phyloP scores from a whole-genome alignment of 31 red algal species.

The Odonthalia washingtoniensis region DNA sequence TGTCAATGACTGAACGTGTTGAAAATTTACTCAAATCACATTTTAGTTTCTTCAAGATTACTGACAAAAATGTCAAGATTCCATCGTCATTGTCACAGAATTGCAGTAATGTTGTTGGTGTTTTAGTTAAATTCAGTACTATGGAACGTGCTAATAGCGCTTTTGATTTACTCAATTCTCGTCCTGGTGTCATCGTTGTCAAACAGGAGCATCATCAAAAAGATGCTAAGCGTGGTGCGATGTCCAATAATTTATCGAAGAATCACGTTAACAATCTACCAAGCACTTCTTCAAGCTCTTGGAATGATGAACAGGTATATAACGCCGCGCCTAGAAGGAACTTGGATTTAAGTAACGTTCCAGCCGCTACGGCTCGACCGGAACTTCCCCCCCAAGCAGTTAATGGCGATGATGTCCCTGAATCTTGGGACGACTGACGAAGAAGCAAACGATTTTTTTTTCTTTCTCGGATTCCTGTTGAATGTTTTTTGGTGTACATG shows the following conservation, averaged over 20 bases:
- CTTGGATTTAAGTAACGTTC: too few species aligned
- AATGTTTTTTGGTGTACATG: too few species aligned
- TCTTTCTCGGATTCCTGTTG: too few species aligned
- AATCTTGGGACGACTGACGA: slow-evolving; percentile 63
- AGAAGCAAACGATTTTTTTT: background rate
- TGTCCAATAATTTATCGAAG: too few species aligned
- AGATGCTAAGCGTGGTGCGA: too few species aligned
- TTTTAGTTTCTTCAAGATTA: slow-evolving; percentile 33
- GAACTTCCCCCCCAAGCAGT: too few species aligned
- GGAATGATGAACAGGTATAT: background rate
- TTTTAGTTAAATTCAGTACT: slow-evolving; percentile 56
- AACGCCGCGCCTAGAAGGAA: background rate
- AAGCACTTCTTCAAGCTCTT: background rate
- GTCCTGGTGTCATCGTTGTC: slow-evolving; percentile 49
- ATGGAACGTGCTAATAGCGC: slow-evolving; percentile 37
- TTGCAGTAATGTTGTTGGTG: slow-evolving; percentile 45
- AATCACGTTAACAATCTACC: too few species aligned
- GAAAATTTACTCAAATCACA: slow-evolving; percentile 31
- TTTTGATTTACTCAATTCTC: background rate
- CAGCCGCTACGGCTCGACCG: too few species aligned
- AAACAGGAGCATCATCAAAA: background rate
- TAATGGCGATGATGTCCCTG: slow-evolving; percentile 30
- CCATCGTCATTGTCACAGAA: slow-evolving; percentile 1
- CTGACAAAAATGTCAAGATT: slow-evolving; percentile 17
- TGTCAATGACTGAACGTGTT: slow-evolving; percentile 29